Evolutionary conservation across 2,329 filamentous ascomycete species (phyloP).

Genomic region (Eutypa lata): DNA sequence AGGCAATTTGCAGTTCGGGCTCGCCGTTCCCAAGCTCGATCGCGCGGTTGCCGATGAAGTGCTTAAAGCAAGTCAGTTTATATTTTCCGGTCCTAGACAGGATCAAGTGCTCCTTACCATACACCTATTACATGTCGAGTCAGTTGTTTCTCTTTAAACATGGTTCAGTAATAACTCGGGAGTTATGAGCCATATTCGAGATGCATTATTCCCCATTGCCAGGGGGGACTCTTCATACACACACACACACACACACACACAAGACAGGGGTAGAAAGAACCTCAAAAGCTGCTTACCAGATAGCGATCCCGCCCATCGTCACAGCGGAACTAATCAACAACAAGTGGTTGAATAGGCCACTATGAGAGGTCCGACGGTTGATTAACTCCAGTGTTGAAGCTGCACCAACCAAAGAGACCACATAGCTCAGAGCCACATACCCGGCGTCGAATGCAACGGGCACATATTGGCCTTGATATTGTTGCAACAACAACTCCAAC

Average conservation of each 20-base stretch:
- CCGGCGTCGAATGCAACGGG: slow-evolving; percentile 51
- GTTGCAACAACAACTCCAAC: slow-evolving; percentile 29
- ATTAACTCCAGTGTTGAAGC: slow-evolving; percentile 79
- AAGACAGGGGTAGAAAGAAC: no score
- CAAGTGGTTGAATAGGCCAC: slow-evolving; percentile 66
- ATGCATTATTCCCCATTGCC: no score
- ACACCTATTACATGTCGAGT: no score
- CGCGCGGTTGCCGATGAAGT: slow-evolving; percentile 80
- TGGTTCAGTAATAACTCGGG: no score
- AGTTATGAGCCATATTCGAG: no score
- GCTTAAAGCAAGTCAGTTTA: slow-evolving; percentile 52
- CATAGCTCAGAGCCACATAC: slow-evolving; percentile 69
- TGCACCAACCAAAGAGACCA: slow-evolving; percentile 75
- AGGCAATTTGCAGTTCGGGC: slow-evolving; percentile 65
- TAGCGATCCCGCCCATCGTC: slow-evolving; percentile 70
- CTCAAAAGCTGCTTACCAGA: no score
- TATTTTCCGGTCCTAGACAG: slow-evolving; percentile 4
- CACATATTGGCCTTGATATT: slow-evolving; percentile 44
- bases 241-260: no score
- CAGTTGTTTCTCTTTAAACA: no score
- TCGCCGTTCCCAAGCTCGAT: slow-evolving; percentile 66
- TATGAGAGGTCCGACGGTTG: slow-evolving; percentile 68
- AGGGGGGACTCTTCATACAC: no score
- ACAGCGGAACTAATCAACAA: slow-evolving; percentile 62
- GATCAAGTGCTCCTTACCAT: slow-evolving; percentile 55